Conservation (phyloP, 2,329 filamentous ascomycete genomes). For the Chrysoporthe austroafricana region DNA sequence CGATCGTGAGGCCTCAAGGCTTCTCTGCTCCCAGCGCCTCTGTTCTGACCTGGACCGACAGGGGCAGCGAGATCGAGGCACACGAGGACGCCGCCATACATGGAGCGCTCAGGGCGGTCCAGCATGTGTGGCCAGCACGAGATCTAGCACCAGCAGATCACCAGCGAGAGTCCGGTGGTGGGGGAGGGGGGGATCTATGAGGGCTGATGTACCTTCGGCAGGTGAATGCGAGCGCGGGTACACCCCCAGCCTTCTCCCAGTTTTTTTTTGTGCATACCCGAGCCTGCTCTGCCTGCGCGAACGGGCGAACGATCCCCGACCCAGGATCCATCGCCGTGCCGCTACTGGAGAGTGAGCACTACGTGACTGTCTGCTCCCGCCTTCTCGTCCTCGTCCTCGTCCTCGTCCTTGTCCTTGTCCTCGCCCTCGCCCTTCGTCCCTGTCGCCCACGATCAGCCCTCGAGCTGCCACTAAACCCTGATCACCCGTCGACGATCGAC, state of each 20-base stretch:
- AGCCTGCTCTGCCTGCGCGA: slow-evolving; percentile 12
- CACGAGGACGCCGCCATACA: too few relatives aligned
- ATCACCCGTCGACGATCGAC: too few relatives aligned
- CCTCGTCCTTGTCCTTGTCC: too few relatives aligned
- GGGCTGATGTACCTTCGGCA: background rate
- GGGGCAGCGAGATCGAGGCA: too few relatives aligned
- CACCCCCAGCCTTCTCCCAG: background rate
- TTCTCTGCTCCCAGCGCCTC: background rate
- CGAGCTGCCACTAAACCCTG: too few relatives aligned
- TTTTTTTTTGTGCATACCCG: slow-evolving; percentile 13
- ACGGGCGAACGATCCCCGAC: slow-evolving; percentile 13
- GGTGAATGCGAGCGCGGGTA: slow-evolving; percentile 9
- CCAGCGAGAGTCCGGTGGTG: too few relatives aligned
- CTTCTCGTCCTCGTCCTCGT: background rate
- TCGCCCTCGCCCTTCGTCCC: too few relatives aligned
- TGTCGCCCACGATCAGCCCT: too few relatives aligned
- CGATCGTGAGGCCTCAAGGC: background rate
- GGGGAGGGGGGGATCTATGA: background rate
- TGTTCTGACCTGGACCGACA: background rate
- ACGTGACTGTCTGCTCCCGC: background rate
- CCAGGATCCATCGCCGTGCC: slow-evolving; percentile 1
- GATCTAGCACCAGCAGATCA: background rate
- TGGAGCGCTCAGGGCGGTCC: too few relatives aligned
- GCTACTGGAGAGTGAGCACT: background rate
- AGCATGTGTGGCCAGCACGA: too few relatives aligned